These are phyloP conservation scores for Tetracladium marchalianum DNA, from an alignment of 495 filamentous ascomycete species.

Conservation along the genomic window DNA sequence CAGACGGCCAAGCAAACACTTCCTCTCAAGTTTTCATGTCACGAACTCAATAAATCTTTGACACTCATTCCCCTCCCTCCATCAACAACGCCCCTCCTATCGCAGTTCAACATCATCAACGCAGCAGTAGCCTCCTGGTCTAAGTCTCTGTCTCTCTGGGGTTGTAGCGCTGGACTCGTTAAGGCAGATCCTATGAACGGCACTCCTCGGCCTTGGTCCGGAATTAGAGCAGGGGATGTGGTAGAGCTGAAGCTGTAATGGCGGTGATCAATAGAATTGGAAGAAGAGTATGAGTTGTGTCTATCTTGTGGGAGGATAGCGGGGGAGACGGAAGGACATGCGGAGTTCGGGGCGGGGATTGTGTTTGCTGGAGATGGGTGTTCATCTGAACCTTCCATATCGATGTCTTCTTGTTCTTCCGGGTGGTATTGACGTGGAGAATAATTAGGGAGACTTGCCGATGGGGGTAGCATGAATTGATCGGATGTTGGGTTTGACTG, in stretches of 20 bases:
- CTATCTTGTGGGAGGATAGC: slow-evolving; percentile 34
- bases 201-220: slow-evolving; percentile 21
- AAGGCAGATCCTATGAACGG: slow-evolving; percentile 29
- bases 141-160: slow-evolving; percentile 34
- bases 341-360: slow-evolving; percentile 19
- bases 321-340: slow-evolving; percentile 38
- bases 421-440: slow-evolving; percentile 10
- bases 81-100: slow-evolving; percentile 37
- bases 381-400: slow-evolving; percentile 28
- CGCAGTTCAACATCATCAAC: slow-evolving; percentile 68
- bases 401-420: slow-evolving; percentile 29
- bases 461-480: slow-evolving; percentile 15
- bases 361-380: slow-evolving; percentile 12
- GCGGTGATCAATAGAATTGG: slow-evolving; percentile 29
- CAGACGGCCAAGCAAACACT: too few relatives aligned
- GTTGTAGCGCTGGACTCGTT: slow-evolving; percentile 37
- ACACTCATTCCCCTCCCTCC: slow-evolving; percentile 58
- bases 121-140: slow-evolving; percentile 78
- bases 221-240: slow-evolving; percentile 37
- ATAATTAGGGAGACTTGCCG: slow-evolving; percentile 11
- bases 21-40: slow-evolving; percentile 4
- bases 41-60: slow-evolving; percentile 64
- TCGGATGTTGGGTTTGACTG: slow-evolving; percentile 20
- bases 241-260: slow-evolving; percentile 35
- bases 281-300: slow-evolving; percentile 37